phyloP scores from a whole-genome alignment of 2,329 filamentous ascomycete species.

The Penicillium psychrosexuale region DNA sequence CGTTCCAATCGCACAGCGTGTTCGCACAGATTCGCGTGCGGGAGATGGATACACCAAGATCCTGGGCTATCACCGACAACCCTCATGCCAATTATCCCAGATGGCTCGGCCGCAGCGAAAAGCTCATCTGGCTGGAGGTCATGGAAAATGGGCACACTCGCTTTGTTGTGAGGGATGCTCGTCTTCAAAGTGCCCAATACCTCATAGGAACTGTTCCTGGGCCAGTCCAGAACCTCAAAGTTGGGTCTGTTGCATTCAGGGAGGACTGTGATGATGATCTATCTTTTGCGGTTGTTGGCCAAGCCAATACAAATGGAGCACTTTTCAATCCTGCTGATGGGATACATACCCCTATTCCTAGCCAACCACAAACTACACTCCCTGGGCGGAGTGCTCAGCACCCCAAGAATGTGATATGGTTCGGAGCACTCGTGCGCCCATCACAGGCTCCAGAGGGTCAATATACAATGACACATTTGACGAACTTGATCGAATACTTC shows the following conservation, averaged over 20 bases:
- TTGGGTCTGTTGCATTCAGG: conserved; percentile 40
- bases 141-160: conserved; percentile 46
- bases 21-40: not conserved
- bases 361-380: conserved; percentile 49
- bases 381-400: conserved; percentile 50
- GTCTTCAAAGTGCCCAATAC: conserved; percentile 40
- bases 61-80: not conserved
- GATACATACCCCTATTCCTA: conserved; percentile 45
- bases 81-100: not conserved
- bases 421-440: conserved; percentile 42
- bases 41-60: not conserved
- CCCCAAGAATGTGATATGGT: conserved; percentile 49
- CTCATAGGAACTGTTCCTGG: conserved; percentile 46
- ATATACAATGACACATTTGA: conserved; percentile 41
- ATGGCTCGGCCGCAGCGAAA: not conserved
- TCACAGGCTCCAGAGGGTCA: conserved; percentile 37
- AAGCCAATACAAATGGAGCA: conserved; percentile 47
- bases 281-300: conserved; percentile 44
- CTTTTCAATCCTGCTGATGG: conserved; percentile 50
- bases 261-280: conserved; percentile 33
- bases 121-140: conserved; percentile 47
- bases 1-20: not conserved
- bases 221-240: conserved; percentile 45
- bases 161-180: conserved; percentile 44
- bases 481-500: conserved; percentile 42